Percentiles rank a stretch among this genome's conserved stretches.
phyloP scores from a whole-genome alignment of 2,329 filamentous ascomycete species.

The Septoria petroselini region DNA sequence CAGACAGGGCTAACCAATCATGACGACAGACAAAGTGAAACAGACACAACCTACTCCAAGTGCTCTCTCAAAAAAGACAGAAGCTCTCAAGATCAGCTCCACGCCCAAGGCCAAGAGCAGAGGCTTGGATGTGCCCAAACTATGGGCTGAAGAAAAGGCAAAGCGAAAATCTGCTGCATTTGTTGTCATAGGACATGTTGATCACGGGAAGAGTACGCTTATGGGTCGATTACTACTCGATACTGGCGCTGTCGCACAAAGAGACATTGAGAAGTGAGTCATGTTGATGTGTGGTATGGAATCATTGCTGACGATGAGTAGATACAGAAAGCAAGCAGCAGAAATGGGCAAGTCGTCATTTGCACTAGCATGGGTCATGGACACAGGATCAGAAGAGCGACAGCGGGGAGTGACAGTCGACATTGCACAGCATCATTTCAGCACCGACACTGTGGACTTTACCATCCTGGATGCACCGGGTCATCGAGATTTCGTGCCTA shows the following conservation, averaged over 20 bases:
- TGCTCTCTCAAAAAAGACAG: constrained; percentile 33
- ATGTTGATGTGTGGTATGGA: background rate
- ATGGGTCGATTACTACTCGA: constrained; percentile 95
- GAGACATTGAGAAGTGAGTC: constrained; percentile 70
- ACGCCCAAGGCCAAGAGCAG: constrained; percentile 59
- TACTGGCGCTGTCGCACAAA: constrained; percentile 79
- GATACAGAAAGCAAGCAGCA: constrained; percentile 68
- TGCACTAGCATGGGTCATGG: constrained; percentile 93
- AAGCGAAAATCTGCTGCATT: constrained; percentile 34
- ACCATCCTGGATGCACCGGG: constrained; percentile 95
- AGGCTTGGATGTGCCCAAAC: constrained; percentile 67
- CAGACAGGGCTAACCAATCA: constrained; percentile 16
- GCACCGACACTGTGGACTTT: constrained; percentile 80
- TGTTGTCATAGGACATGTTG: constrained; percentile 72
- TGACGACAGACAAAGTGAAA: constrained; percentile 23
- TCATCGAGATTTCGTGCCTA: constrained; percentile 93
- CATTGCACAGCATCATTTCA: constrained; percentile 91
- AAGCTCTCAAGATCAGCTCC: constrained; percentile 31
- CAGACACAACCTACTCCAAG: constrained; percentile 21
- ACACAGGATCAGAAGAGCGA: constrained; percentile 85
- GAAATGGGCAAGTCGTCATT: constrained; percentile 93
- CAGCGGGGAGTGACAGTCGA: constrained; percentile 92
- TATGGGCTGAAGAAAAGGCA: constrained; percentile 30
- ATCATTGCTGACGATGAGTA: constrained; percentile 16
- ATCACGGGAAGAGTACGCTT: constrained; percentile 94